Base-by-base conservation (phyloP, 306 rosid species). In the Vicia villosa region DNA sequence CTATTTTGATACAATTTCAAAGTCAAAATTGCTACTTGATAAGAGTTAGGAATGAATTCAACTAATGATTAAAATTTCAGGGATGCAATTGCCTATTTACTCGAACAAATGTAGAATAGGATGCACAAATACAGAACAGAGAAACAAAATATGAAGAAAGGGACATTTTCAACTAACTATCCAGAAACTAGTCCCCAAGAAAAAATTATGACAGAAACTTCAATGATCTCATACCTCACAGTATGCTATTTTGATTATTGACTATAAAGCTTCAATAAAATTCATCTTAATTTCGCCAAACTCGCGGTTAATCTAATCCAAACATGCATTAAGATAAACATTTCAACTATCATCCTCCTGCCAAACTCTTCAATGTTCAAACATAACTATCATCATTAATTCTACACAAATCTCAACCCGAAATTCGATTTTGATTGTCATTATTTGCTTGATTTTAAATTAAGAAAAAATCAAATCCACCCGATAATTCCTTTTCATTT, bases 151-250 rank as follows among this genome's bases (percentile, higher is more conserved):
- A 49, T 6, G 24, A 2, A 49, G 55, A 49, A n/a, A 45, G 3
- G 20, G 20, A 15, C 19, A 46, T 46, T 45, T n/a, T 45, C 19
- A 5, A 55, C 38, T 26, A n/a, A 21, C 43, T 2, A 66, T 38
- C 52, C 17, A 26, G n/a, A 57, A 50, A 50, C 63, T 37, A 68
- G 16, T 13, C 16, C 13, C n/a, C 51, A 68, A 37, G 13, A 22
- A 16, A 24, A 67, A 59, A 28, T 7, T 47, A 60, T 20, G 5
- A 14, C 52, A 49, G 40, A 73, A 62, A 13, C 30, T 61, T 22
- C 55, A 73, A 73, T 73, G 20, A 49, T 42, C 43, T 10, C 11
- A 42, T 42, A 42, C 9, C 41, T n/a, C n/a, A n/a, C n/a, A n/a
- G n/a, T n/a, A 14, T 17, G 19, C 5, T 8, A 43, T 43, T 43